Evolutionary conservation across 345 rosid species (phyloP).

Genomic region (Punica granatum): DNA sequence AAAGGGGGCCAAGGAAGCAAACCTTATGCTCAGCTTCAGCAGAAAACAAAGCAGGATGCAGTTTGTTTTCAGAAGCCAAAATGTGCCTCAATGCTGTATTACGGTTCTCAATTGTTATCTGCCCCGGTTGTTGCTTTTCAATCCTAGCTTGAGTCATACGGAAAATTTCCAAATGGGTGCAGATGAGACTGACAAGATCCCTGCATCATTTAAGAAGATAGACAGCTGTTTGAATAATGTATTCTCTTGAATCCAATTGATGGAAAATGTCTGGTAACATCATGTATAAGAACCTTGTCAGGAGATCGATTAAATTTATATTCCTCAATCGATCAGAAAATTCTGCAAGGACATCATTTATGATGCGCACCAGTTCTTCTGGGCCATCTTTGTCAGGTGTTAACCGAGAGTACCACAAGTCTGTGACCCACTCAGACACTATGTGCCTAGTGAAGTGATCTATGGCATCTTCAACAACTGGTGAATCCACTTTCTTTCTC

Average conservation of each 20-base stretch:
- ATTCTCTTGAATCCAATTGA: not conserved
- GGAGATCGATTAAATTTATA: conserved; percentile 78
- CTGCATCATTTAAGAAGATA: conserved; percentile 46
- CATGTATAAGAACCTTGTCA: too few species aligned
- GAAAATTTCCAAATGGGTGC: conserved; percentile 76
- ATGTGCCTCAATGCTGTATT: conserved; percentile 57
- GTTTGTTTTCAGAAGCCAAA: conserved; percentile 67
- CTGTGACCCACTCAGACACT: conserved; percentile 85
- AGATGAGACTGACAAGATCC: conserved; percentile 71
- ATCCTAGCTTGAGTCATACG: conserved; percentile 70
- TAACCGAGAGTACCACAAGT: conserved; percentile 88
- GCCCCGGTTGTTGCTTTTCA: conserved; percentile 38
- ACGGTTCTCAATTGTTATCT: conserved; percentile 47
- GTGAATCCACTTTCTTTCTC: conserved; percentile 89
- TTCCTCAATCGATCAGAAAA: conserved; percentile 68
- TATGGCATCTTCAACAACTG: conserved; percentile 79
- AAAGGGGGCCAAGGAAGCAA: not conserved
- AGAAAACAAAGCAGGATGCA: conserved; percentile 96
- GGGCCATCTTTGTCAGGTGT: conserved; percentile 90
- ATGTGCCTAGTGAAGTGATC: conserved; percentile 80
- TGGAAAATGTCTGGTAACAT: too few species aligned
- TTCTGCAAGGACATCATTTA: conserved; percentile 77
- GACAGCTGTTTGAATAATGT: conserved; percentile 11
- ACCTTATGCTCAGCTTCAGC: conserved; percentile 96
- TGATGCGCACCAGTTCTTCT: conserved; percentile 67